A percentile compares a stretch with the other conserved stretches of the same genome.
Evolutionary conservation across 495 filamentous ascomycete species (phyloP).

Genomic region (Xylaria sp.): DNA sequence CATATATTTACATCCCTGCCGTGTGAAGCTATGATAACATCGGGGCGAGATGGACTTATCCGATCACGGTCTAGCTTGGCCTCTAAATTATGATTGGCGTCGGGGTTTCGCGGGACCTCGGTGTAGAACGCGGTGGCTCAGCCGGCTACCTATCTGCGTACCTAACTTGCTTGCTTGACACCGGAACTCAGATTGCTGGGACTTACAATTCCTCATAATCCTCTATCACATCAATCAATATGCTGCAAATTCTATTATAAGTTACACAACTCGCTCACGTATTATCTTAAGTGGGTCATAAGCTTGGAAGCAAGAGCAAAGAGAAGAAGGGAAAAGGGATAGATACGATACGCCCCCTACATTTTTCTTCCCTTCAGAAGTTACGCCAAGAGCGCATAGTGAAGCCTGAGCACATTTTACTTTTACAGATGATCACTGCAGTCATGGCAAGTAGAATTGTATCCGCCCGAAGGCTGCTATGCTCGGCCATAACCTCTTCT

Average conservation of each 20-base stretch:
- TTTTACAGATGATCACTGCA: background rate
- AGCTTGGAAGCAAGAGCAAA: background rate
- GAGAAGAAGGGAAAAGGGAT: background rate
- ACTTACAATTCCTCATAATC: no score
- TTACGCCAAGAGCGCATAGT: background rate
- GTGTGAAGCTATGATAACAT: no score
- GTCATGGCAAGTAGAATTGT: slow-evolving; percentile 21
- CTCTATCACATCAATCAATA: no score
- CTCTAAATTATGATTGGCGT: no score
- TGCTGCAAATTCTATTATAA: no score
- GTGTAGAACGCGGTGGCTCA: background rate
- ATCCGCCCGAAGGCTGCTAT: slow-evolving; percentile 7
- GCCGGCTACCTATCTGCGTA: background rate
- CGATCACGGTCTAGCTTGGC: no score
- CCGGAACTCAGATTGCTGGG: background rate
- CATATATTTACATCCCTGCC: no score
- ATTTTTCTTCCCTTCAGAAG: background rate
- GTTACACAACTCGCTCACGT: no score
- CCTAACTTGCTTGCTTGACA: background rate
- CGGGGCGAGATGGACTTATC: no score
- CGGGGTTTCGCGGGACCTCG: slow-evolving; percentile 10
- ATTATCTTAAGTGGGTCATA: background rate
- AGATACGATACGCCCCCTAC: background rate
- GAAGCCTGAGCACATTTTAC: background rate
- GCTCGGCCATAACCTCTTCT: background rate